Percentiles rank a stretch among this genome's conserved stretches.
These are phyloP conservation scores for Albatrellus sp. DNA, from an alignment of 1,284 basidiomycete genomes.

Conservation along the genomic window DNA sequence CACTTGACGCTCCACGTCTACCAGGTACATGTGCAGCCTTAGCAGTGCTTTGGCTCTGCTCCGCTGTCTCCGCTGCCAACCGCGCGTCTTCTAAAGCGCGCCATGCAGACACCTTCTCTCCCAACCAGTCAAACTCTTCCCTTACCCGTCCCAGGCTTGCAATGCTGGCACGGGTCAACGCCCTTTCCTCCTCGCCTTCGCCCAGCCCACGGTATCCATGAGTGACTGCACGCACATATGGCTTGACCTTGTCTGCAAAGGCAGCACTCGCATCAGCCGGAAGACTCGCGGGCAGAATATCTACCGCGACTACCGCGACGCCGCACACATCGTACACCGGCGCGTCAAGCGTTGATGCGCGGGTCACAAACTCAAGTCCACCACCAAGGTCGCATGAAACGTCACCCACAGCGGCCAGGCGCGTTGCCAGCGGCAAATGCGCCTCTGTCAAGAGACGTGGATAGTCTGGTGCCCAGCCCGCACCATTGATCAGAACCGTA, in stretches of 20 bases:
- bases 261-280: slow-evolving; percentile 70
- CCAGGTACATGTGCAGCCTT: too few species aligned
- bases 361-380: slow-evolving; percentile 72
- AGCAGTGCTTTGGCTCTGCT: background rate
- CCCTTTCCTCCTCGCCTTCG: slow-evolving; percentile 18
- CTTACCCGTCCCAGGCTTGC: slow-evolving; percentile 47
- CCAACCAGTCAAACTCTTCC: slow-evolving; percentile 48
- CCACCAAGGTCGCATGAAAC: slow-evolving; percentile 83
- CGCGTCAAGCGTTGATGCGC: slow-evolving; percentile 61
- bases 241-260: slow-evolving; percentile 57
- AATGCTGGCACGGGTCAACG: slow-evolving; percentile 60
- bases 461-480: slow-evolving; percentile 69
- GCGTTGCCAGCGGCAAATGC: slow-evolving; percentile 37
- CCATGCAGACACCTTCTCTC: slow-evolving; percentile 35
- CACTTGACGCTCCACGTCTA: background rate
- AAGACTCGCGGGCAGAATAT: slow-evolving; percentile 78
- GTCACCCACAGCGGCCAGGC: slow-evolving; percentile 62
- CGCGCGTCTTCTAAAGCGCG: slow-evolving; percentile 12
- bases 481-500: slow-evolving; percentile 75
- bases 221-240: slow-evolving; percentile 58
- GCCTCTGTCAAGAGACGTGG: slow-evolving; percentile 69
- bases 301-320: slow-evolving; percentile 74
- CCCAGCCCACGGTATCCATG: slow-evolving; percentile 20
- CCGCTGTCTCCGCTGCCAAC: background rate
- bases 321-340: slow-evolving; percentile 57